Evolutionary conservation across 1,284 basidiomycete species (phyloP).

Genomic region (Boletus sp.): DNA sequence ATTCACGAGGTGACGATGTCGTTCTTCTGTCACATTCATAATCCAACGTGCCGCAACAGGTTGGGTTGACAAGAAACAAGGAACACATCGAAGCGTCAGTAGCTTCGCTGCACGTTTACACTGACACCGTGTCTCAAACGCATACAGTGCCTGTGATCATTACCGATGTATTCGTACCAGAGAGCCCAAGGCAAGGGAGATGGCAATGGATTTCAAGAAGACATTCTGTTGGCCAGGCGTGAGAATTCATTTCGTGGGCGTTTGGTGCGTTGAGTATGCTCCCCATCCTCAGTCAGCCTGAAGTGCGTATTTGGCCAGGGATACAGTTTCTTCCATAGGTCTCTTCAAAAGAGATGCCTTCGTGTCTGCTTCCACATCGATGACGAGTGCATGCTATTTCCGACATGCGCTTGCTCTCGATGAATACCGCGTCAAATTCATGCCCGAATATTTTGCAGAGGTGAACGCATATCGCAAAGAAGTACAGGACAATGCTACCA

Average conservation of each 20-base stretch:
- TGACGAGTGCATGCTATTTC: slow-evolving; percentile 36
- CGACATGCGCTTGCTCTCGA: slow-evolving; percentile 46
- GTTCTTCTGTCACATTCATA: no score
- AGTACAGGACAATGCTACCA: background rate
- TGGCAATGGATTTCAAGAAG: background rate
- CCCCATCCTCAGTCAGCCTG: background rate
- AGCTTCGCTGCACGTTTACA: no score
- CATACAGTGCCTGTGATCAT: background rate
- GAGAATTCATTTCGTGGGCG: background rate
- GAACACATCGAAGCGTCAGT: no score
- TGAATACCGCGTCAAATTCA: slow-evolving; percentile 43
- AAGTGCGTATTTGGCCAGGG: slow-evolving; percentile 35
- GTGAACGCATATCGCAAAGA: slow-evolving; percentile 22
- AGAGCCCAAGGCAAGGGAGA: background rate
- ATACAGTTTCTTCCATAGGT: slow-evolving; percentile 43
- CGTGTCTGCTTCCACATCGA: slow-evolving; percentile 17
- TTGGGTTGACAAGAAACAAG: no score
- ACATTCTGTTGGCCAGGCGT: background rate
- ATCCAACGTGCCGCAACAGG: no score
- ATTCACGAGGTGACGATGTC: background rate
- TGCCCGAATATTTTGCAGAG: slow-evolving; percentile 41
- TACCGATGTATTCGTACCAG: background rate
- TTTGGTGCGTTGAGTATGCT: background rate
- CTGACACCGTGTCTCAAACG: background rate
- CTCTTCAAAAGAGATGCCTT: slow-evolving; percentile 24